phyloP scores from a whole-genome alignment of 2,329 filamentous ascomycete genomes.

The Coniochaeta pulveracea region DNA sequence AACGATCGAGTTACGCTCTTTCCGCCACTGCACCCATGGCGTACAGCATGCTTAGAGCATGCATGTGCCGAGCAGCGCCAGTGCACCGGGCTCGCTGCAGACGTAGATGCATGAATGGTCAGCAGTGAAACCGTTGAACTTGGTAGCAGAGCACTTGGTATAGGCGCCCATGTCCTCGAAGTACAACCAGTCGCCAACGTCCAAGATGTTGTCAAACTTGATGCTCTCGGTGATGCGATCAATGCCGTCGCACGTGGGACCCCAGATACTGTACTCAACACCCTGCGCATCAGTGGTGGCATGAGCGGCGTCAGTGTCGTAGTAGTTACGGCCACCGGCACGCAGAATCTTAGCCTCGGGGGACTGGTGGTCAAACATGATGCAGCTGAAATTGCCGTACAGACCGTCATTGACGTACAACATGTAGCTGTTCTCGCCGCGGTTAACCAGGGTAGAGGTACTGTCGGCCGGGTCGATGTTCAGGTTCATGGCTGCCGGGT shows the following conservation, averaged over 20 bases:
- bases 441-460: conserved; percentile 3
- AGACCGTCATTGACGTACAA: conserved; percentile 95
- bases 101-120: conserved; percentile 89
- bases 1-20: no score
- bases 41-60: no score
- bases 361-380: conserved; percentile 97
- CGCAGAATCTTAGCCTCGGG: conserved; percentile 75
- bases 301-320: conserved; percentile 35
- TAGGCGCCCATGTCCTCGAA: conserved; percentile 99
- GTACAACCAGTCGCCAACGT: conserved; percentile 96
- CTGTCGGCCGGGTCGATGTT: conserved; percentile 26
- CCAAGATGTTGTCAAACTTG: conserved; percentile 62
- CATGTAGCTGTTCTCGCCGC: conserved; percentile 68
- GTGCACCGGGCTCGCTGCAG: conserved; percentile 82
- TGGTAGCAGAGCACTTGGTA: conserved; percentile 93
- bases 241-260: conserved; percentile 94
- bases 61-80: conserved; percentile 54
- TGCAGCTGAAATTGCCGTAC: conserved; percentile 97
- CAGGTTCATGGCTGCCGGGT: conserved; percentile 47
- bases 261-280: conserved; percentile 92
- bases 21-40: no score
- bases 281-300: conserved; percentile 26
- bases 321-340: conserved; percentile 43
- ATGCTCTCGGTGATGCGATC: conserved; percentile 83
- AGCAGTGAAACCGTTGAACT: conserved; percentile 95